Percentiles rank a stretch among this genome's conserved stretches.
phyloP scores from a whole-genome alignment of 805 yeast species.

The Candida coquimbonensis region DNA sequence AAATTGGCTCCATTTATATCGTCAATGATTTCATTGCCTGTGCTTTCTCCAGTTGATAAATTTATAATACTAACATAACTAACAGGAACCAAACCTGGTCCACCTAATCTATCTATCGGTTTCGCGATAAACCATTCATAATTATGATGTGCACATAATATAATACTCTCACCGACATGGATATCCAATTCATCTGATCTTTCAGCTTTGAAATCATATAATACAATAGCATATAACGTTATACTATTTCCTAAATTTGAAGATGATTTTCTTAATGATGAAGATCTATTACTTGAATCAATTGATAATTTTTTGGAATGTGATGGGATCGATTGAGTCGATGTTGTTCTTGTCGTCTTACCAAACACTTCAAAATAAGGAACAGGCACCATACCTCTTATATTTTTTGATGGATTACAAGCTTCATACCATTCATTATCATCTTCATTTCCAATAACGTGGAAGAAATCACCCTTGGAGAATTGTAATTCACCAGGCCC shows the following conservation, averaged over 20 bases:
- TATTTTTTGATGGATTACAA: conserved; percentile 71
- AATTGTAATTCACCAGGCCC: conserved; percentile 78
- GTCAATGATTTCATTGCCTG: conserved; percentile 45
- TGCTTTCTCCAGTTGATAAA: conserved; percentile 53
- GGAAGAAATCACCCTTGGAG: conserved; percentile 80
- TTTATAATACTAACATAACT: conserved; percentile 83
- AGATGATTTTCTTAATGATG: too few relatives aligned
- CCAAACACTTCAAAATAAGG: conserved; percentile 75
- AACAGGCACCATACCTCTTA: conserved; percentile 82
- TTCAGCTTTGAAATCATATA: conserved; percentile 79
- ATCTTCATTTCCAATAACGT: conserved; percentile 57
- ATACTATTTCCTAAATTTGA: not conserved
- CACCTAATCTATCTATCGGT: conserved; percentile 90
- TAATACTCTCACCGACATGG: conserved; percentile 77
- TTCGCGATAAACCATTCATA: conserved; percentile 98
- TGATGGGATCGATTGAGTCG: not conserved
- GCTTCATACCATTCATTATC: conserved; percentile 78
- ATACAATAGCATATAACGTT: conserved; percentile 74
- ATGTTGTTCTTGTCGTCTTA: conserved; percentile 29
- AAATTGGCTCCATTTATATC: conserved; percentile 62
- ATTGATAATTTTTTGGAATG: conserved; percentile 1
- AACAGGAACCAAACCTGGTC: conserved; percentile 94
- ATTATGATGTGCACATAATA: conserved; percentile 93
- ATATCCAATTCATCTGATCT: conserved; percentile 79
- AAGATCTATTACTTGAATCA: not conserved